Conservation (phyloP, 2,329 filamentous ascomycete genomes). For the Verticillium zaregamsianum region DNA sequence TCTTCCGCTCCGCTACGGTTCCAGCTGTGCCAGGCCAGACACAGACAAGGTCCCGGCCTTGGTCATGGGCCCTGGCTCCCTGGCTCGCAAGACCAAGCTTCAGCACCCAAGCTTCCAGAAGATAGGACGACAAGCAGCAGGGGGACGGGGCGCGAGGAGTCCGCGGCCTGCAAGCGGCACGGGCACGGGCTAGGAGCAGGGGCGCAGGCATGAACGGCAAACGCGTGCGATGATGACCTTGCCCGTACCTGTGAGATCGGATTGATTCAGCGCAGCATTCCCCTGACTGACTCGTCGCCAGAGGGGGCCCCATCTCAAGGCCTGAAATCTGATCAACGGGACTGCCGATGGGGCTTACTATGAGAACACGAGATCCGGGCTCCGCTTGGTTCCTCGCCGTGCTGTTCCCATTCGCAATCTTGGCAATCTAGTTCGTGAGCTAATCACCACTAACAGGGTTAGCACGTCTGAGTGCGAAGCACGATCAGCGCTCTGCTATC, state of each 20-base stretch:
- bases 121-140: not conserved
- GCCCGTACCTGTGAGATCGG: not conserved
- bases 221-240: not conserved
- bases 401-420: not conserved
- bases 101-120: not conserved
- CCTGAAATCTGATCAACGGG: not conserved
- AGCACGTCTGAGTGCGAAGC: not conserved
- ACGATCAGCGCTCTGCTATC: not conserved
- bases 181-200: not conserved
- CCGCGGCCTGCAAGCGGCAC: not conserved
- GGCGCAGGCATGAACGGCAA: not conserved
- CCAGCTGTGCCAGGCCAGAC: not conserved
- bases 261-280: not conserved
- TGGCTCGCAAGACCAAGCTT: not conserved
- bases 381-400: not conserved
- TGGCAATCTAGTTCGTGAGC: not conserved
- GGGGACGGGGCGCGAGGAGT: not conserved
- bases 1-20: not conserved
- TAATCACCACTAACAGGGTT: not conserved
- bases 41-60: not conserved
- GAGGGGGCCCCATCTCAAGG: not conserved
- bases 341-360: not conserved
- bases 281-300: not conserved
- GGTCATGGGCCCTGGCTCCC: not conserved
- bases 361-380: not conserved